Evolutionary conservation across 2,329 filamentous ascomycete species (phyloP), one percentile per base, ranked within the genome.

Genomic region (Xylaria sp.): DNA sequence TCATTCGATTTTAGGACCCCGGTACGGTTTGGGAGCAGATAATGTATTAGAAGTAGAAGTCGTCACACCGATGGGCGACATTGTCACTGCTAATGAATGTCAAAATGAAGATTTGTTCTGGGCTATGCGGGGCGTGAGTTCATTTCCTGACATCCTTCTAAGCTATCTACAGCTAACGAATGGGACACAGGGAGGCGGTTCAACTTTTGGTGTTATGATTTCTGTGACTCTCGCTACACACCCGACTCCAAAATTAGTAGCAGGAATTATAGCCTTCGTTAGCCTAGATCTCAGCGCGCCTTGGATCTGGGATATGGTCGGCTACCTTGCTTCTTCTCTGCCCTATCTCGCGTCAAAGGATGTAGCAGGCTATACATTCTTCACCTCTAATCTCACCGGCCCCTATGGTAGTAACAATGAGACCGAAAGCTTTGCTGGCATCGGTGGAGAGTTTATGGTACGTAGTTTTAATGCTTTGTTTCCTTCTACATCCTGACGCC

Each of bases 21-120:
- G 78, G 1, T 86, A 85, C 69, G 89, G 90, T 0, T 77, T 92
- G n/a, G 89, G 80, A 2, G 87, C 86, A 0, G 90, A 91, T 71
- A 85, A 90, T 48, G 85, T 89, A 1, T 76, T 91, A 3, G 82
- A 89, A 71, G 83, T 86, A 77, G 83, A 88, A 34, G 78, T 90
- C 0, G 84, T 91, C 0, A 86, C 85, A 0, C 84, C 84, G 0
- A 72, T 73, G 3, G 88, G 89, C 0, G 74, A 83, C 7, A 79
- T 86, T 6, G 48, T 89, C 2, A 82, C 79, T 0, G 82, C 84
- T 0, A 89, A 86, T 56, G 84, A 85, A 45, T 81, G 83, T 12
- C 80, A 85, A 45, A 82, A 90, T 63, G 65, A 78, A 0, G 88
- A 91, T 62, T 77, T 91, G 0, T 91, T 89, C 75, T 91, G 89